Conservation (phyloP, 129 eudicot genomes). For the Kitagawia praeruptora region DNA sequence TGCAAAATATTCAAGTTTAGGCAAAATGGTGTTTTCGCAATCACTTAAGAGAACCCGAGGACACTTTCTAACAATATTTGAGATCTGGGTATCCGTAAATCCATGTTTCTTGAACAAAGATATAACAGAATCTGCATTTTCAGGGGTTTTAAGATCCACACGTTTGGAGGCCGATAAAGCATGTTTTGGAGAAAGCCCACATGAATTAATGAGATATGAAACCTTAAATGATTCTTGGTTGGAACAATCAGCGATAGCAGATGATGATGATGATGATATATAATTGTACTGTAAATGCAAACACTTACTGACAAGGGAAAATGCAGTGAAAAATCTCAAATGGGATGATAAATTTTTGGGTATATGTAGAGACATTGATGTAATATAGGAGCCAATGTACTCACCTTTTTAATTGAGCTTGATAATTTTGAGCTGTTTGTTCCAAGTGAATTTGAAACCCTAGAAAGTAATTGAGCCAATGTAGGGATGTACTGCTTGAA, state of each 20-base stretch:
- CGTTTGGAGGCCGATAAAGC: background rate
- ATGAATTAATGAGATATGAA: conserved; percentile 4
- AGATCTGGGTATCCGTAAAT: background rate
- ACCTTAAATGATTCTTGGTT: background rate
- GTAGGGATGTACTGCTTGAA: too few relatives aligned
- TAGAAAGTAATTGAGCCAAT: too few relatives aligned
- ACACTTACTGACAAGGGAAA: background rate
- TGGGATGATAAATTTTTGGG: background rate
- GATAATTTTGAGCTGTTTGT: too few relatives aligned
- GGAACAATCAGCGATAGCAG: background rate
- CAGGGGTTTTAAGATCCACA: background rate
- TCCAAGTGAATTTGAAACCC: too few relatives aligned
- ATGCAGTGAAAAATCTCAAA: background rate
- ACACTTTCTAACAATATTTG: background rate
- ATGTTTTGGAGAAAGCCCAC: conserved; percentile 7
- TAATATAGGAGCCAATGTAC: background rate
- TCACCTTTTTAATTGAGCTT: background rate
- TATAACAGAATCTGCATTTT: background rate
- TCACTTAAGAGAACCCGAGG: background rate
- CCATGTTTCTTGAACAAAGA: background rate
- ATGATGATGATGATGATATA: background rate
- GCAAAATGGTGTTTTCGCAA: background rate
- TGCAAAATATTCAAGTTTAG: conserved; percentile 2
- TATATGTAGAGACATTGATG: background rate
- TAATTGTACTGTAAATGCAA: too few relatives aligned